Evolutionary conservation across 768 basidiomycete genomes (phyloP).

Genomic region (Myochromella boudieri): DNA sequence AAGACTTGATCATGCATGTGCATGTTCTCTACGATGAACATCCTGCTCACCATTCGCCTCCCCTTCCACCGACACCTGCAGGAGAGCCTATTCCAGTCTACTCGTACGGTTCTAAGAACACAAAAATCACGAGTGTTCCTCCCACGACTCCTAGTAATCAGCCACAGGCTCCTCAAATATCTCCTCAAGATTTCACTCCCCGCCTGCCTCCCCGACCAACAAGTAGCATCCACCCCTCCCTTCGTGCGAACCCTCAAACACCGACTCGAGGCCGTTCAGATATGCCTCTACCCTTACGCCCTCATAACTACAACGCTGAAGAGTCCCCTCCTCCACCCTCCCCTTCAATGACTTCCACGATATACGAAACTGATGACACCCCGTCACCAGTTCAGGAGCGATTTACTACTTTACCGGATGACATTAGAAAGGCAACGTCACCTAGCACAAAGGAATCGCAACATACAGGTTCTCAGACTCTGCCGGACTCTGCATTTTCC

Average conservation of each 20-base stretch:
- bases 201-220: constrained; percentile 66
- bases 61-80: constrained; percentile 69
- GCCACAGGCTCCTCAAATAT: constrained; percentile 13
- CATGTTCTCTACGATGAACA: constrained; percentile 66
- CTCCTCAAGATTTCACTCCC: constrained; percentile 71
- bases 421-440: constrained; percentile 2
- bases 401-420: background rate
- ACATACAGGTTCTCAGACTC: constrained; percentile 1
- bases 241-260: constrained; percentile 51
- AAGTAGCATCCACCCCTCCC: constrained; percentile 78
- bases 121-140: constrained; percentile 57
- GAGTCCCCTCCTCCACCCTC: constrained; percentile 31
- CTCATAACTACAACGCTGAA: constrained; percentile 17
- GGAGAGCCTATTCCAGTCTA: constrained; percentile 59
- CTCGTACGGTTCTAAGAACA: constrained; percentile 71
- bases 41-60: constrained; percentile 54
- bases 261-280: constrained; percentile 42
- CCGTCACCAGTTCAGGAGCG: constrained; percentile 9
- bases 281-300: constrained; percentile 21
- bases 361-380: constrained; percentile 23
- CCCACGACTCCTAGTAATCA: constrained; percentile 20
- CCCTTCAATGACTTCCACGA: constrained; percentile 24
- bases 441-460: constrained; percentile 1
- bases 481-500: background rate
- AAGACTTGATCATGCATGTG: constrained; percentile 77